A percentile compares a stretch with the other conserved stretches of the same genome.
Evolutionary conservation across 2,329 filamentous ascomycete genomes (phyloP).

Genomic region (Lomentospora prolificans): DNA sequence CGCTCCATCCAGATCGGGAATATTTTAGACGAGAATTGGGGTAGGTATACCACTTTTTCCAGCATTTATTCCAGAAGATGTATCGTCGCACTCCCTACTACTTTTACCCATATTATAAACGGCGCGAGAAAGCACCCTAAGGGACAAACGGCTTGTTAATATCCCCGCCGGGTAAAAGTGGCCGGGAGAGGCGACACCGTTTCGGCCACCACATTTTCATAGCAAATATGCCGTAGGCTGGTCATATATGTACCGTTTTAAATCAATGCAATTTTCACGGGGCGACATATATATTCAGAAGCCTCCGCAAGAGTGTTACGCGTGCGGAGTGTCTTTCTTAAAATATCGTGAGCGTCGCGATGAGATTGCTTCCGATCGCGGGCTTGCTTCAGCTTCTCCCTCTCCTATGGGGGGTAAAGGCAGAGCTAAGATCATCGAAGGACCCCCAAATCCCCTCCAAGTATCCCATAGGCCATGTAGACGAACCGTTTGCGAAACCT

Average conservation of each 20-base stretch:
- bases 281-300: background rate
- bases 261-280: background rate
- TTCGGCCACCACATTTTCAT: background rate
- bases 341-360: background rate
- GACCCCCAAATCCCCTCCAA: background rate
- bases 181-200: background rate
- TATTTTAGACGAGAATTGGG: too few species aligned
- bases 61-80: too few species aligned
- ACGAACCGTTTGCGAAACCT: constrained; percentile 5
- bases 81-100: background rate
- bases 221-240: background rate
- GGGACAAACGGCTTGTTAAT: background rate
- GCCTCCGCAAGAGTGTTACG: background rate
- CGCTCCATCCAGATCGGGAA: too few species aligned
- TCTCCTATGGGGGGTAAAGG: background rate
- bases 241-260: background rate
- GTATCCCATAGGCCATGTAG: constrained; percentile 4
- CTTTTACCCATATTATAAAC: background rate
- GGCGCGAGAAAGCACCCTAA: background rate
- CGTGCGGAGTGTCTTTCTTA: background rate
- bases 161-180: background rate
- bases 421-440: background rate
- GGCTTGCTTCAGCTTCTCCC: background rate
- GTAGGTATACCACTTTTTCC: too few species aligned
- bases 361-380: background rate